Evolutionary conservation across 768 basidiomycete genomes (phyloP), one percentile per base, ranked within the genome.

Genomic region (Suillus discolor): DNA sequence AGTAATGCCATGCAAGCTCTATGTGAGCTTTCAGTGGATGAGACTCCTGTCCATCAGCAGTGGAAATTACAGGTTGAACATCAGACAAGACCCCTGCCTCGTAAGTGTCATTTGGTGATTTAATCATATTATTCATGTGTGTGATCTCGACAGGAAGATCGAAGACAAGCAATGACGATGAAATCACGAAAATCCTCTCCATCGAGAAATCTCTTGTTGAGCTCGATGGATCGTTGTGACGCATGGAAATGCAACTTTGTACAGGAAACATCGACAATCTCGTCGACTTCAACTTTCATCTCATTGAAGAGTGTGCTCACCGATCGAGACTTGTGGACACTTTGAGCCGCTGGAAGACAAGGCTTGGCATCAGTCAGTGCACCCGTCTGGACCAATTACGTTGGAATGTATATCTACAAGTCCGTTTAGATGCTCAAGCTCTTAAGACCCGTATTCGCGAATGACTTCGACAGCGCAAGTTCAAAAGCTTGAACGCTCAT

Each of bases 51-150:
- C 65, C 7, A 38, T 11, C 57, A 62, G 47, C 44, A 69, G 42
- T 68, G 68, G 68, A 13, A 61, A 36, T 20, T 5, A 11, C 68
- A 68, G 36, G 41, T 61, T 47, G 25, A 18, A 28, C 23, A 54
- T 18, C 57, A 61, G 23, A 69, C 44, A 20, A 63, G n/a, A 51
- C 47, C 47, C 47, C 47, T 49, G 47, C 47, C 47, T 49, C n/a
- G 6, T 49, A 49, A 49, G 47, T 49, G 47, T 49, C 11, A 36
- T 36, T 36, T 34, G 34, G 9, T 47, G 20, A 47, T 47, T 11
- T 47, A 23, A 11, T 47, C 11, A 23, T 4, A 47, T 12, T 47
- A 47, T 47, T 47, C 11, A 47, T 47, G n/a, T 12, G 13, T 18
- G 7, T 47, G 4, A 47, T 4, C 45, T 45, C 1, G 18, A 45